Conservation (phyloP, 75 land plant genomes). For the Azolla pinnata region DNA sequence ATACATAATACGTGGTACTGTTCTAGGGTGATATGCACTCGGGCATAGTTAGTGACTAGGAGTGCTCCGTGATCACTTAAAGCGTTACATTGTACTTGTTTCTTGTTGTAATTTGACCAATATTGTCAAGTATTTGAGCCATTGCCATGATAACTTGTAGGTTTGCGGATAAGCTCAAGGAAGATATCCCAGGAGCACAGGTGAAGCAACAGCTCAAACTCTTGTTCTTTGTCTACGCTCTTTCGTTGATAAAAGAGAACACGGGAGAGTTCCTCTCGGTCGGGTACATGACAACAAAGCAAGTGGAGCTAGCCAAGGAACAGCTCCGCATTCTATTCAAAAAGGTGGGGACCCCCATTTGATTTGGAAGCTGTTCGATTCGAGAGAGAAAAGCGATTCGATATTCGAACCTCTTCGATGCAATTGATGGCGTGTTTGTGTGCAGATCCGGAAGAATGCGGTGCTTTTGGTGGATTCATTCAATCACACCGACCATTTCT, state of each 20-base stretch:
- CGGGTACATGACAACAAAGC: constrained; percentile 30
- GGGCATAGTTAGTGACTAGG: too few relatives aligned
- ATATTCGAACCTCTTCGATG: too few relatives aligned
- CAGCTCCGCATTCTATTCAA: constrained; percentile 15
- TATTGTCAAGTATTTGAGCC: background rate
- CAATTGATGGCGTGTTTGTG: background rate
- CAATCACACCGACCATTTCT: constrained; percentile 39
- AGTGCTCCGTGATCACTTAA: background rate
- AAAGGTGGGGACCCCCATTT: constrained; percentile 15
- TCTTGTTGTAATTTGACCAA: background rate
- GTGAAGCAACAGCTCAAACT: constrained; percentile 19
- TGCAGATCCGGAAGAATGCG: constrained; percentile 41
- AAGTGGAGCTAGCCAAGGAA: constrained; percentile 22
- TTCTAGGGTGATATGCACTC: too few relatives aligned
- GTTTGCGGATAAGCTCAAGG: constrained; percentile 23
- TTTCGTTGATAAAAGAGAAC: constrained; percentile 19
- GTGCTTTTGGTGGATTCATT: constrained; percentile 43
- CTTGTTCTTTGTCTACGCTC: constrained; percentile 26
- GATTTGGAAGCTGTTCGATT: background rate
- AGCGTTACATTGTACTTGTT: background rate
- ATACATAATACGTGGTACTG: background rate
- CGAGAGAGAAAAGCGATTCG: too few relatives aligned
- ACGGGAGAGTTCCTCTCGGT: constrained; percentile 30
- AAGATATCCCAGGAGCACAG: constrained; percentile 14
- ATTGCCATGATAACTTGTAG: constrained; percentile 9